Evolutionary conservation across 768 basidiomycete genomes (phyloP), one percentile per base, ranked within the genome.

Genomic region (Punctularia strigosozonata): DNA sequence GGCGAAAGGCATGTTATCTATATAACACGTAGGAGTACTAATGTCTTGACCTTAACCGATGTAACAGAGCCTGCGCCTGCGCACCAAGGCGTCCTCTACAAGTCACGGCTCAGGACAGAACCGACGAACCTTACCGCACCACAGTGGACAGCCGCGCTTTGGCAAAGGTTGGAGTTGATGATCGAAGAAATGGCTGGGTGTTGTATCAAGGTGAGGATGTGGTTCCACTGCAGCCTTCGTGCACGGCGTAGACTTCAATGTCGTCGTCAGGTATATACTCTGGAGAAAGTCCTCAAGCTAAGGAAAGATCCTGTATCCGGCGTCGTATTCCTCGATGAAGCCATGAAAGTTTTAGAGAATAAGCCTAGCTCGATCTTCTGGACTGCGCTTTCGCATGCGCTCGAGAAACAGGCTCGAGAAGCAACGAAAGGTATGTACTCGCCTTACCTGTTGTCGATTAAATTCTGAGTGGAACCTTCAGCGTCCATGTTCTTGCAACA

Each of bases 281-380:
- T 99, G 4, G 94, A 98, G 60, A 95, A 90, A 52, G 94, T 98
- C 2, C 64, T 98, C 25, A 77, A 73, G 50, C 58, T 94, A 51
- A 97, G 97, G 65, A 82, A 75, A 55, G 92, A 98, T 52, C 65
- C 80, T 0, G 62, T 71, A 24, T 79, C 85, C 0, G 81, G 87
- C 42, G 61, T 69, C 0, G 62, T 82, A 3, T 98, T 98, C 59
- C 60, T 98, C 20, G 92, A 95, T 38, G 91, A 92, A 54, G 88
- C 84, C 0, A 84, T 97, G 83, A 86, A 90, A 65, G 89, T 75
- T 4, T 65, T 97, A 6, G 95, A 98, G 47, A 88, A 79, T 56
- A 91, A 83, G 54, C 95, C 95, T 1, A 92, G 85, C 44, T 71
- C 80, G 17, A 79, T 75, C 2, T 98, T 97, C 59, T 99, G 95